Evolutionary conservation across 2,329 filamentous ascomycete species (phyloP), one percentile per base, ranked within the genome.

Genomic region (Acephala macrosclerotiorum): DNA sequence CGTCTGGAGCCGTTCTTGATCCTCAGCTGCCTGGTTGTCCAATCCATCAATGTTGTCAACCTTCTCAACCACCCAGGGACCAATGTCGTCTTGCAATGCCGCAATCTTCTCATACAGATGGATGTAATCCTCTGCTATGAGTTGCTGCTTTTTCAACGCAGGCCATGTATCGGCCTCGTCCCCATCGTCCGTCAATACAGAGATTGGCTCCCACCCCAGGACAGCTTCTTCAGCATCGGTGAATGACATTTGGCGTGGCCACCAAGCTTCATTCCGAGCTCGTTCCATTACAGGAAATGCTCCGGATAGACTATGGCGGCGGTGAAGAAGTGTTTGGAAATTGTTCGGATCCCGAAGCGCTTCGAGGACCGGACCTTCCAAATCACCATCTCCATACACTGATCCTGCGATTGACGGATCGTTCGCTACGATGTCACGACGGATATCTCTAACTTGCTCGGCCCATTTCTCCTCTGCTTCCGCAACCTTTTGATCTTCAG

Each of bases 211-310:
- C 91, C 91, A 94, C 18, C 80, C 82, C 1, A 94, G 79, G 8
- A 94, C 80, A n/a, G 89, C 91, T 66, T 93, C 90, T 78, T 92
- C 91, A 1, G 90, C 91, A 53, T 90, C 84, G 65, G 89, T 89
- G 76, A 94, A 94, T 3, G 91, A 94, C 68, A 94, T 83, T 51
- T 91, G 86, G 1, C 91, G 87, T 0, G 91, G 87, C 86, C 89
- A 92, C 64, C 86, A 86, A 33, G 83, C 82, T 67, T 91, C 88
- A 66, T 87, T 84, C 1, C 81, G 77, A 7, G 67, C 68, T 1
- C 64, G 78, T 60, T 71, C 76, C 35, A 75, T 73, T 29, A 72
- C 66, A 3, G 76, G 65, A 8, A 75, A 76, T 0, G 76, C 73
- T 1, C 76, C 75, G 4, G 82, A 79, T 45, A 87, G 77, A 72